Evolutionary conservation across 208 protist genomes (phyloP).

Genomic region (Trypanosoma mega): DNA sequence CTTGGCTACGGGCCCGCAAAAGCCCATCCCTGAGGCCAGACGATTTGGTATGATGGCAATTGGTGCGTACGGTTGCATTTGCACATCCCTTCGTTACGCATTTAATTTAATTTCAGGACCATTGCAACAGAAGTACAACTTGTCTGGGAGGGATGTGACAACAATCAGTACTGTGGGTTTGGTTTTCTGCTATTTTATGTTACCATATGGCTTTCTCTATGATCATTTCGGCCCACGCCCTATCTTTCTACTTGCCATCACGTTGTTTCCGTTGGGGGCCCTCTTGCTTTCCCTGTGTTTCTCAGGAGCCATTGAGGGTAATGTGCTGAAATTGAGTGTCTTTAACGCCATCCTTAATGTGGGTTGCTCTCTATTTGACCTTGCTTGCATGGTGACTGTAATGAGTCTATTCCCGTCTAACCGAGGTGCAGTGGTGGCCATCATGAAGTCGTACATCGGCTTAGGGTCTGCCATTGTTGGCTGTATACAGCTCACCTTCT

Average conservation of each 20-base stretch:
- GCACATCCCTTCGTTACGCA: constrained; percentile 55
- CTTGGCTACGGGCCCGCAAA: not conserved
- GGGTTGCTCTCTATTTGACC: constrained; percentile 63
- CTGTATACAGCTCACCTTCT: constrained; percentile 57
- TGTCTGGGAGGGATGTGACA: constrained; percentile 57
- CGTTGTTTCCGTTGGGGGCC: constrained; percentile 44
- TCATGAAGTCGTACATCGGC: constrained; percentile 82
- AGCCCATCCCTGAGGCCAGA: constrained; percentile 39
- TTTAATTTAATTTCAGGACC: constrained; percentile 72
- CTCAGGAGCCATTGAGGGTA: constrained; percentile 41
- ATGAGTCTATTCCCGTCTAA: constrained; percentile 72
- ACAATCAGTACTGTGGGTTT: constrained; percentile 64
- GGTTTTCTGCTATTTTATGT: constrained; percentile 46
- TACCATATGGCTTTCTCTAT: constrained; percentile 61
- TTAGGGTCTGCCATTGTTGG: constrained; percentile 72
- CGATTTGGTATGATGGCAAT: constrained; percentile 56
- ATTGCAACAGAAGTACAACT: constrained; percentile 61
- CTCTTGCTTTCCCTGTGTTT: constrained; percentile 59
- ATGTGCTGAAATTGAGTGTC: constrained; percentile 48
- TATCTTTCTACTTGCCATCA: constrained; percentile 47
- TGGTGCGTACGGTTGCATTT: constrained; percentile 60
- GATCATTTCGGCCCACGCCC: constrained; percentile 71
- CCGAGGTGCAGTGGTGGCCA: constrained; percentile 65
- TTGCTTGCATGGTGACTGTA: constrained; percentile 69
- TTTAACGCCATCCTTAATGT: constrained; percentile 53